phyloP scores from a whole-genome alignment of 306 rosid genomes.

The Quercus variabilis region DNA sequence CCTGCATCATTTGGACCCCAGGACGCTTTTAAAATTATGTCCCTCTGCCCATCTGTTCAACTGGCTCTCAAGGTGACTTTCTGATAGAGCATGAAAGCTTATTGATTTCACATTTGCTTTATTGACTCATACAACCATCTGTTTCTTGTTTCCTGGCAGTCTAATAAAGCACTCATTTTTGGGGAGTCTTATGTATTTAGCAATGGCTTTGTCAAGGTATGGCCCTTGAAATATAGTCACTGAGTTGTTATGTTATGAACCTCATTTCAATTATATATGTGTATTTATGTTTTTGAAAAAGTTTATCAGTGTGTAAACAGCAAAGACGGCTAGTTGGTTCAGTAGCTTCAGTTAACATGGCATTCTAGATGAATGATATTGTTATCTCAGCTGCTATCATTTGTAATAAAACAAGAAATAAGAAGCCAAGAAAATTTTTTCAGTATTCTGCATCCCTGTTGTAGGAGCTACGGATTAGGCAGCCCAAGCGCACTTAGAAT shows the following conservation, averaged over 20 bases:
- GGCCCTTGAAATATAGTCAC: constrained; percentile 17
- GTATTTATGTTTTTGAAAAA: background rate
- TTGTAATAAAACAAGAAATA: background rate
- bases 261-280: background rate
- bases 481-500: no score
- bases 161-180: constrained; percentile 70
- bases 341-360: background rate
- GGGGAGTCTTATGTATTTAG: constrained; percentile 82
- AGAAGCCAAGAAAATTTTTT: background rate
- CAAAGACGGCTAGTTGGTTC: background rate
- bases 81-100: constrained; percentile 16
- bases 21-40: constrained; percentile 81
- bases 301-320: background rate
- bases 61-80: constrained; percentile 75
- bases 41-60: constrained; percentile 78
- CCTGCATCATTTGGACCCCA: constrained; percentile 89
- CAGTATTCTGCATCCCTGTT: no score
- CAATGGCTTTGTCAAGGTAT: constrained; percentile 78
- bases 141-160: constrained; percentile 57
- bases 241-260: constrained; percentile 17
- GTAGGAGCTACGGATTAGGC: no score
- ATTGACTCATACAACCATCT: constrained; percentile 16
- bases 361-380: background rate
- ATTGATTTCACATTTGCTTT: constrained; percentile 8
- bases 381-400: background rate